phyloP scores from a whole-genome alignment of 2,329 filamentous ascomycete species.

The Tolypocladium cylindrosporum region DNA sequence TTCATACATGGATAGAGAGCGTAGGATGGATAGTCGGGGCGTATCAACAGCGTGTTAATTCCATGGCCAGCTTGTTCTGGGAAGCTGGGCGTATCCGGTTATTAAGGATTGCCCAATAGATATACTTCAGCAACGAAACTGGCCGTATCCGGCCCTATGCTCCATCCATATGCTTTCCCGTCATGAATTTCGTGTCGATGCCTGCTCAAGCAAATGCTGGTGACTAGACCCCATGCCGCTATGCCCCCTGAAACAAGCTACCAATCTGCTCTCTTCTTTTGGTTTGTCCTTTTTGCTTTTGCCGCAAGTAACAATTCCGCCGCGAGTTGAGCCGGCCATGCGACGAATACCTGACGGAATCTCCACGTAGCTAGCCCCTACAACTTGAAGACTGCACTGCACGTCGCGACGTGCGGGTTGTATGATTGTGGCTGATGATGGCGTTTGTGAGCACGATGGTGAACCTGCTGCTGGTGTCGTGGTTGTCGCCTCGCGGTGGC shows the following conservation, averaged over 20 bases:
- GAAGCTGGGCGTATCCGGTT: background rate
- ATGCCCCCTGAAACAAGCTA: background rate
- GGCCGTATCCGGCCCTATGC: background rate
- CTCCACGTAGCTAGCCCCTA: background rate
- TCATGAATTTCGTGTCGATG: background rate
- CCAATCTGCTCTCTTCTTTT: background rate
- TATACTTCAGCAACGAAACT: background rate
- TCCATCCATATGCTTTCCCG: background rate
- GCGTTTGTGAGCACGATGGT: background rate
- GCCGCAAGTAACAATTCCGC: background rate
- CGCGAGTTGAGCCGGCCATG: background rate
- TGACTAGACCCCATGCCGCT: background rate
- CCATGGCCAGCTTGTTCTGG: background rate
- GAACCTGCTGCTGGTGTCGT: background rate
- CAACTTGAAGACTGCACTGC: background rate
- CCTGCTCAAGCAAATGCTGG: background rate
- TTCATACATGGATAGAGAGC: no score
- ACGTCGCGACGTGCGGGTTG: background rate
- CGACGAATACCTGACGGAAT: background rate
- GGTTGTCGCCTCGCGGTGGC: background rate
- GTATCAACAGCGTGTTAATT: background rate
- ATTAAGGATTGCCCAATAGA: background rate
- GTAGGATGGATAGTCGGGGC: no score
- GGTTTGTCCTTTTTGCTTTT: background rate
- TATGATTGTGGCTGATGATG: background rate